phyloP scores from a whole-genome alignment of 129 eudicot genomes.

The Oenanthe sinensis region DNA sequence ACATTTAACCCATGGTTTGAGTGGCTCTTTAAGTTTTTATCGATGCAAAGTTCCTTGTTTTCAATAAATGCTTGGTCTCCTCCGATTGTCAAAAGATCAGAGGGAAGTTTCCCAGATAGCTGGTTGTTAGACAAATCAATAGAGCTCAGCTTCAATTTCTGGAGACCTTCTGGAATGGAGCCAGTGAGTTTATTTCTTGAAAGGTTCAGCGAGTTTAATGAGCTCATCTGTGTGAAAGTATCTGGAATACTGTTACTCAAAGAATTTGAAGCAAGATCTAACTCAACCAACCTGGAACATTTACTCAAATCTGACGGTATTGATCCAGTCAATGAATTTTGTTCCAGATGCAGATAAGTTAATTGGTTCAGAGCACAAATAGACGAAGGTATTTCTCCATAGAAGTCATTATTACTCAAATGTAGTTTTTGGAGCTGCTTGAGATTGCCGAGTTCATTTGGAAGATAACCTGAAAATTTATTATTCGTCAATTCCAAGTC shows the following conservation, averaged over 20 bases:
- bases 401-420: slow-evolving; percentile 54
- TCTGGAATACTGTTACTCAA: slow-evolving; percentile 55
- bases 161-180: slow-evolving; percentile 45
- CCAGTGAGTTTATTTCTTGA: slow-evolving; percentile 64
- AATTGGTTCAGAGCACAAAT: slow-evolving; percentile 47
- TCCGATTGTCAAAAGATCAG: slow-evolving; percentile 52
- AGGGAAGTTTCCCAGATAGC: slow-evolving; percentile 58
- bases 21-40: slow-evolving; percentile 20
- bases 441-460: slow-evolving; percentile 59
- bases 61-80: slow-evolving; percentile 52
- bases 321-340: slow-evolving; percentile 53
- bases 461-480: slow-evolving; percentile 59
- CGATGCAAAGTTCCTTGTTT: slow-evolving; percentile 53
- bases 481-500: slow-evolving; percentile 54
- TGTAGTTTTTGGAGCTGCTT: slow-evolving; percentile 49
- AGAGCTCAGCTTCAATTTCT: slow-evolving; percentile 46
- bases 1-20: slow-evolving; percentile 25
- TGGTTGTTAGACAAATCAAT: slow-evolving; percentile 66
- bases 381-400: slow-evolving; percentile 58
- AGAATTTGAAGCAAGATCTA: slow-evolving; percentile 62
- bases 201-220: slow-evolving; percentile 73
- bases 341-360: slow-evolving; percentile 56
- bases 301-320: slow-evolving; percentile 61
- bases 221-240: slow-evolving; percentile 32
- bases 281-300: slow-evolving; percentile 57